Evolutionary conservation across 306 rosid genomes (phyloP).

Genomic region (Lagenaria siceraria): DNA sequence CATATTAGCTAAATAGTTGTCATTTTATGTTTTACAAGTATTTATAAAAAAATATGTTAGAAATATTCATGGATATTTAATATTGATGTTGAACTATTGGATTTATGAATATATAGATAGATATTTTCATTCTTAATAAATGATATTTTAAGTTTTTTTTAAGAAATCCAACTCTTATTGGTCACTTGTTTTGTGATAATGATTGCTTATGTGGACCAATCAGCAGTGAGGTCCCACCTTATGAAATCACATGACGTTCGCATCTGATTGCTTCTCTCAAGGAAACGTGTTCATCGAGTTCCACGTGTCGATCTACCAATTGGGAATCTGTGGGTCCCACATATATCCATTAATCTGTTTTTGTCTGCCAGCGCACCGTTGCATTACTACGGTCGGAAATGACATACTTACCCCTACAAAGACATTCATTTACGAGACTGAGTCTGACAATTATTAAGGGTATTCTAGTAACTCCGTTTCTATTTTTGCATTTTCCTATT

Average conservation of each 20-base stretch:
- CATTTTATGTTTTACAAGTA: too few species aligned
- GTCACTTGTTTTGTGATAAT: neutral
- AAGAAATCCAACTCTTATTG: too few species aligned
- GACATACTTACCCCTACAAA: neutral
- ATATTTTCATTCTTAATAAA: too few species aligned
- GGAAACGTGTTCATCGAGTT: neutral
- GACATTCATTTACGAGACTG: neutral
- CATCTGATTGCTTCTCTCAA: neutral
- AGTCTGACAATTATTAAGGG: neutral
- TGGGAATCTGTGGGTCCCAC: constrained; percentile 15
- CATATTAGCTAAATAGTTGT: too few species aligned
- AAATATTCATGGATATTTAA: too few species aligned
- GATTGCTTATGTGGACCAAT: constrained; percentile 1
- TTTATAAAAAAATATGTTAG: too few species aligned
- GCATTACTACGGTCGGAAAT: neutral
- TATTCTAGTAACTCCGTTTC: neutral
- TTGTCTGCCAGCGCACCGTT: constrained; percentile 23
- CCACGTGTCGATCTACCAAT: constrained; percentile 19
- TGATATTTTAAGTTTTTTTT: too few species aligned
- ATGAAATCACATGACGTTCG: neutral
- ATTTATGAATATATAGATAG: too few species aligned
- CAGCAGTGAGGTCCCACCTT: neutral
- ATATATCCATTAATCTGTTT: constrained; percentile 21
- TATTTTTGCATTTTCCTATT: neutral
- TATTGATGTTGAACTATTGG: too few species aligned